A percentile compares a stretch with the other conserved stretches of the same genome.
Evolutionary conservation across 805 yeast species (phyloP).

Genomic region (Suhomyces tanzawaensis): DNA sequence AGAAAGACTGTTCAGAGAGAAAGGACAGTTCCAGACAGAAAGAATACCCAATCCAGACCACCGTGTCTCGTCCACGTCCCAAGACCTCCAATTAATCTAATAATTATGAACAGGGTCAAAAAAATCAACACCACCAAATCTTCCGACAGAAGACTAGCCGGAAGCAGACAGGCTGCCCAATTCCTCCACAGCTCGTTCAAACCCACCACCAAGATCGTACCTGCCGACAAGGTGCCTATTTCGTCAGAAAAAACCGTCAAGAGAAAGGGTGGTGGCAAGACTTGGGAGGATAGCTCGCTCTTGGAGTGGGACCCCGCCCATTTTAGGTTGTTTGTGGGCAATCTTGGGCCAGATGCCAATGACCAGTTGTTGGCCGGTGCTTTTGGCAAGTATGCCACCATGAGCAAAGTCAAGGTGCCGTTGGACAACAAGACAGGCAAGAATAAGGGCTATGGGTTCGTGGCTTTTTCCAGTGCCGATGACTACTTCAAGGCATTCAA

Average conservation of each 20-base stretch:
- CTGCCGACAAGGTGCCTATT: not conserved
- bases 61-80: no score
- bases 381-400: conserved; percentile 50
- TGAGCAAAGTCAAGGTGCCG: conserved; percentile 62
- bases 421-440: conserved; percentile 44
- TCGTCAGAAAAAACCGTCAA: conserved; percentile 30
- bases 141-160: conserved; percentile 56
- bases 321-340: conserved; percentile 70
- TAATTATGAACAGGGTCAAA: conserved; percentile 3
- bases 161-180: conserved; percentile 48
- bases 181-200: conserved; percentile 21
- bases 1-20: no score
- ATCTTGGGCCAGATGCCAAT: conserved; percentile 64
- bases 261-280: conserved; percentile 45
- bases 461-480: conserved; percentile 60
- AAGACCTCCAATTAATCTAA: not conserved
- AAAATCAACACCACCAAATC: conserved; percentile 35
- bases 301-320: conserved; percentile 70
- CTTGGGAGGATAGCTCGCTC: conserved; percentile 47
- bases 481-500: conserved; percentile 71
- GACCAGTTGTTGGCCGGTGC: conserved; percentile 56
- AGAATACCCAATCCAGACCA: no score
- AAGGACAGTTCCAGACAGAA: no score
- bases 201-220: not conserved
- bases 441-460: conserved; percentile 72